phyloP scores from a whole-genome alignment of 805 yeast species.

The Myxozyma kluyveri region DNA sequence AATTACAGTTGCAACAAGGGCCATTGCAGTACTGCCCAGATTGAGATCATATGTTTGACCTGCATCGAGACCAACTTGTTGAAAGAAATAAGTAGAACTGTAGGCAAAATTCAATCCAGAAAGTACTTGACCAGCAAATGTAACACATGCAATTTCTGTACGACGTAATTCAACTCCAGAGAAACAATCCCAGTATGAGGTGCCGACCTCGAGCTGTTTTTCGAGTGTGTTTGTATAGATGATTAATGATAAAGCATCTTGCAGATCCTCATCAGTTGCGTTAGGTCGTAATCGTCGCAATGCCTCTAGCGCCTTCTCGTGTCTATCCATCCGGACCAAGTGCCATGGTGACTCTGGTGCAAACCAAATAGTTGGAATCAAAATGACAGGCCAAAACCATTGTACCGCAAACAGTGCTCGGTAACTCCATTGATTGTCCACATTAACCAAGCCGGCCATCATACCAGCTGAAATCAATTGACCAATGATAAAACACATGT shows the following conservation, averaged over 20 bases:
- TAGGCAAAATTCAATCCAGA: constrained; percentile 19
- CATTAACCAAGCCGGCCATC: constrained; percentile 31
- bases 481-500: constrained; percentile 56
- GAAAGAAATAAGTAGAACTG: constrained; percentile 49
- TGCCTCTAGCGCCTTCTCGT: constrained; percentile 8
- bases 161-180: constrained; percentile 23
- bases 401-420: constrained; percentile 57
- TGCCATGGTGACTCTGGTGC: constrained; percentile 41
- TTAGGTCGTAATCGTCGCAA: neutral
- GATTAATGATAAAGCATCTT: constrained; percentile 14
- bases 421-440: constrained; percentile 44
- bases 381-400: constrained; percentile 58
- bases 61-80: constrained; percentile 36
- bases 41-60: constrained; percentile 7
- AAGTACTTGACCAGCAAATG: constrained; percentile 32
- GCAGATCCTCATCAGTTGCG: neutral
- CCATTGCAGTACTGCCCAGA: constrained; percentile 7
- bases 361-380: constrained; percentile 42
- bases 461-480: constrained; percentile 52
- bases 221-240: constrained; percentile 11
- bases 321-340: constrained; percentile 11
- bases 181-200: constrained; percentile 11
- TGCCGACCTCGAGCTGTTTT: neutral
- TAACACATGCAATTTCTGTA: constrained; percentile 37
- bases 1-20: constrained; percentile 6